phyloP scores from a whole-genome alignment of 2,329 filamentous ascomycete species.

The Apiospora sp. region DNA sequence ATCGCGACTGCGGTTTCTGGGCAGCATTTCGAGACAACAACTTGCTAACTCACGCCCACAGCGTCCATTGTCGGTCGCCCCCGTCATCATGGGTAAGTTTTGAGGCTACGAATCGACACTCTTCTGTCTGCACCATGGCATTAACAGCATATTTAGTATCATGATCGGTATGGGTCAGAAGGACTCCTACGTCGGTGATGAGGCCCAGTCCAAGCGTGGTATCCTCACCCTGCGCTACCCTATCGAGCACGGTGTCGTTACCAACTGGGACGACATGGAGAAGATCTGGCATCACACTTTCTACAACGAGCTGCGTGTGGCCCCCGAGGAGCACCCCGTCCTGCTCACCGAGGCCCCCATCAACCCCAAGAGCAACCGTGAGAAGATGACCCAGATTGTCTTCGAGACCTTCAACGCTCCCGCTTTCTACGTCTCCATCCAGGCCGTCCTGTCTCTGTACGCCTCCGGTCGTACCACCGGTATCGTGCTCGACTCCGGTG shows the following conservation, averaged over 20 bases:
- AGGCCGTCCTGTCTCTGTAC: conserved; percentile 99
- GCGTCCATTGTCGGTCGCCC: conserved; percentile 99
- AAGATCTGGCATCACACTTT: conserved; percentile 99
- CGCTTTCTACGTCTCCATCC: conserved; percentile 99
- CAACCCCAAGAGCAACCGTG: conserved; percentile 99
- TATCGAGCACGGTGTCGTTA: conserved; percentile 99
- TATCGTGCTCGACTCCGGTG: conserved; percentile 99
- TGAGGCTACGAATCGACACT: conserved; percentile 15
- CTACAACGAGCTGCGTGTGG: conserved; percentile 99
- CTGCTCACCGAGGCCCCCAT: conserved; percentile 99
- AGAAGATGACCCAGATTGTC: conserved; percentile 99
- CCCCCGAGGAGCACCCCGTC: conserved; percentile 99
- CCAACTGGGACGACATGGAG: conserved; percentile 99
- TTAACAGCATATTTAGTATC: conserved; percentile 69
- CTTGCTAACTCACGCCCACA: conserved; percentile 55
- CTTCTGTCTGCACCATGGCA: neutral
- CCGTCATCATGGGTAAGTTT: conserved; percentile 97
- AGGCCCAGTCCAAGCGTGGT: conserved; percentile 99
- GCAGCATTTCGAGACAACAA: conserved; percentile 27
- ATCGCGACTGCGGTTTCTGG: conserved; percentile 30
- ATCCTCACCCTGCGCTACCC: conserved; percentile 99
- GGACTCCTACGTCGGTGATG: conserved; percentile 99
- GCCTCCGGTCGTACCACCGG: conserved; percentile 99
- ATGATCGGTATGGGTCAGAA: conserved; percentile 99
- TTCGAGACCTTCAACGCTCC: conserved; percentile 99